phyloP scores from a whole-genome alignment of 179 eudicot genomes.

The Silene vulgaris region DNA sequence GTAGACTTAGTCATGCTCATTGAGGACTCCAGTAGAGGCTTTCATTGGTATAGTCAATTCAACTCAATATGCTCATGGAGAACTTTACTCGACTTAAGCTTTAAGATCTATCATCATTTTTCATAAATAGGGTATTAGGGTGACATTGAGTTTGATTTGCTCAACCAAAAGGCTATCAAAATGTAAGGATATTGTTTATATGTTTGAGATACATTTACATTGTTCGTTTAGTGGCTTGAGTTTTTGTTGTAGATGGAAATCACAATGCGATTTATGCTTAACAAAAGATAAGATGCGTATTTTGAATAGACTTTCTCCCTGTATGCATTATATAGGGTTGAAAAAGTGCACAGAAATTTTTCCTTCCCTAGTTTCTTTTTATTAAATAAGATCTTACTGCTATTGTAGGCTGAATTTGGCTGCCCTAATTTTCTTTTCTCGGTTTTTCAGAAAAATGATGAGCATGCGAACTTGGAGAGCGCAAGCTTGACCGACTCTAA shows the following conservation, averaged over 20 bases:
- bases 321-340: background rate
- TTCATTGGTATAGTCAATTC: background rate
- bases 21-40: background rate
- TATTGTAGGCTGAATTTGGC: background rate
- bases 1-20: background rate
- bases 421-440: background rate
- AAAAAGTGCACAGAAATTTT: background rate
- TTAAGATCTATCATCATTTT: background rate
- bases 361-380: background rate
- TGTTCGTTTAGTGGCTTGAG: background rate
- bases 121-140: background rate
- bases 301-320: background rate
- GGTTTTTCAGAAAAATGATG: conserved; percentile 32
- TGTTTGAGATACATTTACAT: background rate
- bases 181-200: background rate
- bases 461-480: conserved; percentile 34
- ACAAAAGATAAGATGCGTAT: background rate
- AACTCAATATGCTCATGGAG: background rate
- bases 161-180: background rate
- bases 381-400: background rate
- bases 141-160: background rate
- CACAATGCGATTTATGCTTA: background rate
- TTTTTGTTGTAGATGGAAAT: background rate
- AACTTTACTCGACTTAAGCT: background rate
- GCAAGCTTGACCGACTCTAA: conserved; percentile 25